phyloP scores from a whole-genome alignment of 2,329 filamentous ascomycete genomes.

The Hypomyces rosellus region DNA sequence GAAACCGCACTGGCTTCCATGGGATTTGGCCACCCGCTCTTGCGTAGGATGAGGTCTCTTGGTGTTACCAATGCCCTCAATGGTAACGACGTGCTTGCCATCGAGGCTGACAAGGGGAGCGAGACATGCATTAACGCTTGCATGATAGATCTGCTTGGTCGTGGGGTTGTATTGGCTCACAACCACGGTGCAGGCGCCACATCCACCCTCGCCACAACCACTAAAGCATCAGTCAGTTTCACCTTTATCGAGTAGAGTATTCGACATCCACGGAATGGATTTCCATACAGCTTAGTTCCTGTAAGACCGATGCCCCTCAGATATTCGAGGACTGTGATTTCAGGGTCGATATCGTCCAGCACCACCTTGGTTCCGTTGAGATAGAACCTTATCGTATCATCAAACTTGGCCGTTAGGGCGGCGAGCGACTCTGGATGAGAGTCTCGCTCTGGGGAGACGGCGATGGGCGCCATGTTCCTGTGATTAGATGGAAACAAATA shows the following conservation, averaged over 20 bases:
- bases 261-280: not conserved
- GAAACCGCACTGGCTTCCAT: slow-evolving; percentile 90
- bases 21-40: slow-evolving; percentile 82
- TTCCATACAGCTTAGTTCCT: slow-evolving; percentile 74
- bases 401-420: slow-evolving; percentile 64
- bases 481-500: not conserved
- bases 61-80: slow-evolving; percentile 89
- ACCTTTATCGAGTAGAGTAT: not conserved
- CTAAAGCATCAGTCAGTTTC: slow-evolving; percentile 26
- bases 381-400: slow-evolving; percentile 87
- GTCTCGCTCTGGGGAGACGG: slow-evolving; percentile 44
- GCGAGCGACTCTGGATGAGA: slow-evolving; percentile 27
- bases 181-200: slow-evolving; percentile 93
- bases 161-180: slow-evolving; percentile 91
- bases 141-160: slow-evolving; percentile 89
- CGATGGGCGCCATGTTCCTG: slow-evolving; percentile 47
- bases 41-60: slow-evolving; percentile 84
- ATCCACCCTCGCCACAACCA: slow-evolving; percentile 93
- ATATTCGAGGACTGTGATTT: slow-evolving; percentile 88
- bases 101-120: slow-evolving; percentile 89
- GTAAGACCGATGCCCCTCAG: slow-evolving; percentile 87
- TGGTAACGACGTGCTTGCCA: slow-evolving; percentile 95
- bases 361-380: slow-evolving; percentile 88
- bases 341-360: slow-evolving; percentile 81
- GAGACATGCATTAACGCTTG: slow-evolving; percentile 91